These are phyloP conservation scores for Sungouiella thailandica DNA, from an alignment of 805 yeast genomes.

Conservation along the genomic window DNA sequence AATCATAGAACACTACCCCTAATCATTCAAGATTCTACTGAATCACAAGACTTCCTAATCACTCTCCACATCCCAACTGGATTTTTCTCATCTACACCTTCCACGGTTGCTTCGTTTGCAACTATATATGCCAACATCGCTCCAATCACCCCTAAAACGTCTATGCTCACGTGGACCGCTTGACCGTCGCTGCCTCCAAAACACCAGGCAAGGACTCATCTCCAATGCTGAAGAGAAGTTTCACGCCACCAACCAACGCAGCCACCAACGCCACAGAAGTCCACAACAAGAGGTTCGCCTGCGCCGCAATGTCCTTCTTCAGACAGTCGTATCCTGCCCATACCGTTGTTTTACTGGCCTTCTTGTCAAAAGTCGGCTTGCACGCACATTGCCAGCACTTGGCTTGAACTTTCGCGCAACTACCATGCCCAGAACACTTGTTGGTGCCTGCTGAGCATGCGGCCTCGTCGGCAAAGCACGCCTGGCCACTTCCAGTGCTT, in stretches of 20 bases:
- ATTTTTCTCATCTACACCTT: no score
- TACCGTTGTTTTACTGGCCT: constrained; percentile 40
- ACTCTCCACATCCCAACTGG: no score
- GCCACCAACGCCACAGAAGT: constrained; percentile 45
- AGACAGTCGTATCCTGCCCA: constrained; percentile 61
- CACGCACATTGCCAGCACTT: constrained; percentile 52
- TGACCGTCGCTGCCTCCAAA: constrained; percentile 50
- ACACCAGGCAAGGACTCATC: constrained; percentile 65
- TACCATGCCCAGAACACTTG: constrained; percentile 51
- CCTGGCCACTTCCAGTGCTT: constrained; percentile 12
- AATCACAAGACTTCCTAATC: no score
- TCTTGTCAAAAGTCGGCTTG: constrained; percentile 37
- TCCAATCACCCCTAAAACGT: neutral
- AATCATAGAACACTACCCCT: no score
- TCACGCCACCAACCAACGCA: constrained; percentile 47
- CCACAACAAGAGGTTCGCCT: constrained; percentile 69
- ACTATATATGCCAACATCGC: no score
- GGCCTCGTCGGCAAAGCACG: constrained; percentile 41
- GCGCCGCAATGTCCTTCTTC: constrained; percentile 61
- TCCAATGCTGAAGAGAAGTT: constrained; percentile 51
- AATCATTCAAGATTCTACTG: no score
- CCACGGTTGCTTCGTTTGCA: no score
- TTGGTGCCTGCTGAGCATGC: constrained; percentile 44
- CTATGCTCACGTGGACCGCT: constrained; percentile 7
- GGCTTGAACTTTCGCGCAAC: constrained; percentile 34